phyloP scores from a whole-genome alignment of 2,329 filamentous ascomycete species.

The Fusarium chuoi region DNA sequence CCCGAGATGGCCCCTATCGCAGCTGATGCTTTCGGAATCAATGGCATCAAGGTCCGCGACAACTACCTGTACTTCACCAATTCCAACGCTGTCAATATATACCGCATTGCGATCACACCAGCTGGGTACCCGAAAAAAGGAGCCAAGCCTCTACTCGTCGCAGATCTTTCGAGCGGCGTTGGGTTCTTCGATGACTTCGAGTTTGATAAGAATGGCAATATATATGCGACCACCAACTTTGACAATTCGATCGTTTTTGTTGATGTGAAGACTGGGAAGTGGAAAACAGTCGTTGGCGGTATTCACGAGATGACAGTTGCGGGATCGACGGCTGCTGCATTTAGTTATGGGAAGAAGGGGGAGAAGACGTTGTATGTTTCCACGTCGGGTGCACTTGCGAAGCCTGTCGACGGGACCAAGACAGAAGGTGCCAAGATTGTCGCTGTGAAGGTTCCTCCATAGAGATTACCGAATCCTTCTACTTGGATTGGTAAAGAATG shows the following conservation, averaged over 20 bases:
- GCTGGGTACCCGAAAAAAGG: slow-evolving; percentile 19
- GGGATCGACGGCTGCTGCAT: slow-evolving; percentile 33
- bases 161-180: slow-evolving; percentile 15
- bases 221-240: slow-evolving; percentile 36
- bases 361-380: slow-evolving; percentile 25
- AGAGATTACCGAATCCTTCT: neutral
- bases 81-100: slow-evolving; percentile 16
- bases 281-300: slow-evolving; percentile 25
- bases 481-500: accelerated
- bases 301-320: slow-evolving; percentile 30
- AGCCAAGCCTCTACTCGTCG: slow-evolving; percentile 32
- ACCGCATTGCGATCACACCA: slow-evolving; percentile 27
- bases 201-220: slow-evolving; percentile 30
- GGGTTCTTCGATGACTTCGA: slow-evolving; percentile 39
- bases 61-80: neutral
- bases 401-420: slow-evolving; percentile 26
- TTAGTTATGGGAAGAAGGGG: slow-evolving; percentile 25
- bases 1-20: slow-evolving; percentile 1
- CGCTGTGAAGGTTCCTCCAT: slow-evolving; percentile 2
- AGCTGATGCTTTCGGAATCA: neutral
- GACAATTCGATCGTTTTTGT: slow-evolving; percentile 37
- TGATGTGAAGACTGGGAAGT: slow-evolving; percentile 15
- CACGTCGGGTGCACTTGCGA: slow-evolving; percentile 23
- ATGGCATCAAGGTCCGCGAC: neutral
- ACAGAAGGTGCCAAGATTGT: slow-evolving; percentile 38